Conservation (phyloP, 106 monocot species). For the Gastrodia elata region DNA sequence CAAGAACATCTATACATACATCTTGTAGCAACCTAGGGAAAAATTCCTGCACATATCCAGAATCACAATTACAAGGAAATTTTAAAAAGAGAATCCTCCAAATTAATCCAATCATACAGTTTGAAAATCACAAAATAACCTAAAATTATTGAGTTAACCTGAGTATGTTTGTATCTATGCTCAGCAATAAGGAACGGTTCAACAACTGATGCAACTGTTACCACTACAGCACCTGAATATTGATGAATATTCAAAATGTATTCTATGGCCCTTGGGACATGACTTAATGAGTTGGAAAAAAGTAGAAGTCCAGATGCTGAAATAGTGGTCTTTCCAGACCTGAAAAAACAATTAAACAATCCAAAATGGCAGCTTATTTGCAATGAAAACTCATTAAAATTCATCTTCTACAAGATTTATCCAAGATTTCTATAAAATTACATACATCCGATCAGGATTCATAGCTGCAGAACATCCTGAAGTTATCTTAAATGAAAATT, state of each 20-base stretch:
- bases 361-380: background rate
- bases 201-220: constrained; percentile 59
- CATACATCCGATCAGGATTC: background rate
- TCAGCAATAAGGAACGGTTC: constrained; percentile 68
- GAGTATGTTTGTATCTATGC: constrained; percentile 34
- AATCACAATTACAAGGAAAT: constrained; percentile 1
- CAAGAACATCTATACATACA: constrained; percentile 57
- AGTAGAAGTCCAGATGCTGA: constrained; percentile 79
- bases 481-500: background rate
- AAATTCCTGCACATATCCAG: constrained; percentile 21
- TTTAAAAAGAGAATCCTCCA: background rate
- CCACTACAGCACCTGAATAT: constrained; percentile 35
- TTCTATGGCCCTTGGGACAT: constrained; percentile 18
- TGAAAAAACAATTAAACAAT: constrained; percentile 10
- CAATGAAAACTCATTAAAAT: constrained; percentile 7
- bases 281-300: constrained; percentile 28
- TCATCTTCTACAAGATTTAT: background rate
- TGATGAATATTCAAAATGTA: constrained; percentile 17
- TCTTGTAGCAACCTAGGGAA: constrained; percentile 41
- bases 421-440: background rate
- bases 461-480: background rate
- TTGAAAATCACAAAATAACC: background rate
- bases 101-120: background rate
- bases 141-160: constrained; percentile 21
- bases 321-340: constrained; percentile 65